Evolutionary conservation across 2,329 filamentous ascomycete genomes (phyloP).

Genomic region (Arthrobotrys sphaeroides): DNA sequence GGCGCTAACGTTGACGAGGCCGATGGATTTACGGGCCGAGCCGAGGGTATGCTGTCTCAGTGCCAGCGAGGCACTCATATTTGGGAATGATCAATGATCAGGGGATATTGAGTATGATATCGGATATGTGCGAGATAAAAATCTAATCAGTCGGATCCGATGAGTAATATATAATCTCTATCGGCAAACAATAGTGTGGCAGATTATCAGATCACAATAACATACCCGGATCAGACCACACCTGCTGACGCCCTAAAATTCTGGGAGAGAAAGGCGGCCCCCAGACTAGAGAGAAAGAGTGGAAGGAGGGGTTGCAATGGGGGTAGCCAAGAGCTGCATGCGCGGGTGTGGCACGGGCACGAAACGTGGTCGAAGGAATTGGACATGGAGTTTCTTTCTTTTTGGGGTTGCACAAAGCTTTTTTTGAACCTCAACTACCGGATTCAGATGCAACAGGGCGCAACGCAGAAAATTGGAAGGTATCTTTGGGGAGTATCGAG

Average conservation of each 20-base stretch:
- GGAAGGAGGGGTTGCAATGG: background rate
- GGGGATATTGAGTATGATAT: background rate
- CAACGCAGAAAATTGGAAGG: too few relatives aligned
- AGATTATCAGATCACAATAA: background rate
- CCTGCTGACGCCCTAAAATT: too few relatives aligned
- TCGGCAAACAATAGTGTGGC: too few relatives aligned
- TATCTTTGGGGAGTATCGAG: too few relatives aligned
- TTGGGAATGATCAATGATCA: background rate
- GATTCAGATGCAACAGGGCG: conserved; percentile 18
- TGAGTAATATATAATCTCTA: too few relatives aligned
- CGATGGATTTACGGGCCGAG: background rate
- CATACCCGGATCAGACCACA: conserved; percentile 1
- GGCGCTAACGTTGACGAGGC: background rate
- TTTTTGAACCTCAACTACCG: background rate
- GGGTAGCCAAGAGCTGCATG: background rate
- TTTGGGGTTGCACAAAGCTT: conserved; percentile 22
- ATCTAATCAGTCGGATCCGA: background rate
- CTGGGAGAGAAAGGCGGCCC: too few relatives aligned
- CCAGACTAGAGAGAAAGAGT: too few relatives aligned
- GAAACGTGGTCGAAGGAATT: background rate
- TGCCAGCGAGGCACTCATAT: conserved; percentile 9
- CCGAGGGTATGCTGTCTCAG: conserved; percentile 3
- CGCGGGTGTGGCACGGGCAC: background rate
- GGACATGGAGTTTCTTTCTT: background rate
- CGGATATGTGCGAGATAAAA: background rate